Evolutionary conservation across 139 green algal genomes (phyloP), one percentile per base, ranked within the genome.

Genomic region (Asterochloris erici): DNA sequence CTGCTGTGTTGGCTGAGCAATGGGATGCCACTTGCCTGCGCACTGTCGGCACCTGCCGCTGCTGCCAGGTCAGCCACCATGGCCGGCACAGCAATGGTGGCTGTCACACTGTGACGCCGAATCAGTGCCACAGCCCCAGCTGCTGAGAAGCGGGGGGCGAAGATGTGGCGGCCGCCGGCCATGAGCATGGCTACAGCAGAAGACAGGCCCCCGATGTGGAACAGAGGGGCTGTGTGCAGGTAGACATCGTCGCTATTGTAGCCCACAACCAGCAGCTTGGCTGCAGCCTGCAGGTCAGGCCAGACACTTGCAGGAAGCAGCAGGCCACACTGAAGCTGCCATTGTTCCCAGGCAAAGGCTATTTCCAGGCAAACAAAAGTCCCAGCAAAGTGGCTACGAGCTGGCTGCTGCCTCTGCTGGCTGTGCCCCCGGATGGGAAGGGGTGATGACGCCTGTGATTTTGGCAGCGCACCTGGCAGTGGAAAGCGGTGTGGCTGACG

Each of bases 171-270:
- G 24, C 75, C 90, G 26, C 93, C 90, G 0, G 90, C 94, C 73
- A 89, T 87, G n/a, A 98, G 83, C 76, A 92, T 84, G 16, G 94
- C 94, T 24, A 96, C 79, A 10, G 90, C 90, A 24, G 89, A 97
- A 15, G 88, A 95, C 47, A 98, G 86, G 28, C 96, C 96, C 21
- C 92, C 91, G 2, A 98, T 91, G 86, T 98, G 96, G 83, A 94
- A 98, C 23, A 98, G 88, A 0, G 95, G 95, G 0, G 96, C 92
- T 24, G 90, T 80, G 87, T 98, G 95, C 9, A 98, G 85, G 88
- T 96, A 97, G 14, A 93, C 83, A 81, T 98, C 95, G 0, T 63
- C 11, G 1, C n/a, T 4, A 29, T 17, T 70, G 82, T 98, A 98
- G 29, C 87, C 87, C 16, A 95, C 87, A 16, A 83, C 77, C 4